A percentile compares a stretch with the other conserved stretches of the same genome.
Conservation (phyloP, 2,329 filamentous ascomycete species). For the Fusarium circinatum region DNA sequence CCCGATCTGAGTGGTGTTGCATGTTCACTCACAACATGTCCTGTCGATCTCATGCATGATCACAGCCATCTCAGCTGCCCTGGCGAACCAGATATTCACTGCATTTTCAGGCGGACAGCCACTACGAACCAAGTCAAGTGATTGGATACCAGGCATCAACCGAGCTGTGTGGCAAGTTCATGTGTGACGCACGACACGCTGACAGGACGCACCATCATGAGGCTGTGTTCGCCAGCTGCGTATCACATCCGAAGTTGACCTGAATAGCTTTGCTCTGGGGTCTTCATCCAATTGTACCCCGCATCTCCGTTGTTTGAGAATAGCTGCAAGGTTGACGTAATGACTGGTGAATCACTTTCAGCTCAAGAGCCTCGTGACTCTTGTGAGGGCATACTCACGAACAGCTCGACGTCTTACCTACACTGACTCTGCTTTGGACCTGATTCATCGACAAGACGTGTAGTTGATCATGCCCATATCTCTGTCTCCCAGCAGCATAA, state of each 20-base stretch:
- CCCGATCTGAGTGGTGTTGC: background rate
- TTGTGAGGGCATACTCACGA: slow-evolving; percentile 15
- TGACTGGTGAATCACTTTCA: slow-evolving; percentile 28
- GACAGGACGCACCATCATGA: slow-evolving; percentile 4
- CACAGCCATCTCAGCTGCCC: background rate
- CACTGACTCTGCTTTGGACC: background rate
- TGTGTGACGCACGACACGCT: slow-evolving; percentile 20
- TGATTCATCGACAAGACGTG: slow-evolving; percentile 19
- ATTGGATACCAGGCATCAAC: slow-evolving; percentile 10
- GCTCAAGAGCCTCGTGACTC: background rate
- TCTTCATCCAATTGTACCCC: slow-evolving; percentile 3
- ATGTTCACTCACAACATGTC: background rate
- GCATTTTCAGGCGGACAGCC: slow-evolving; percentile 2
- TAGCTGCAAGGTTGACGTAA: slow-evolving; percentile 16
- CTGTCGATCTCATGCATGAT: slow-evolving; percentile 4
- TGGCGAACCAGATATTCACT: slow-evolving; percentile 18
- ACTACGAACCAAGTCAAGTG: slow-evolving; percentile 19
- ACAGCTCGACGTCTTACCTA: background rate
- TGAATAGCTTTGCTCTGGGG: background rate
- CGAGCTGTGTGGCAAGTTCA: slow-evolving; percentile 5
- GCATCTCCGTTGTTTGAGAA: background rate
- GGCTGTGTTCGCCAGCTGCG: background rate
- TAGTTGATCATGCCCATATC: slow-evolving; percentile 13
- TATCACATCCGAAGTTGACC: slow-evolving; percentile 15
- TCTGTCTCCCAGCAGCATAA: background rate